Base-by-base conservation (phyloP, 1,284 basidiomycete genomes). In the Cutaneotrichosporon arboriforme region DNA sequence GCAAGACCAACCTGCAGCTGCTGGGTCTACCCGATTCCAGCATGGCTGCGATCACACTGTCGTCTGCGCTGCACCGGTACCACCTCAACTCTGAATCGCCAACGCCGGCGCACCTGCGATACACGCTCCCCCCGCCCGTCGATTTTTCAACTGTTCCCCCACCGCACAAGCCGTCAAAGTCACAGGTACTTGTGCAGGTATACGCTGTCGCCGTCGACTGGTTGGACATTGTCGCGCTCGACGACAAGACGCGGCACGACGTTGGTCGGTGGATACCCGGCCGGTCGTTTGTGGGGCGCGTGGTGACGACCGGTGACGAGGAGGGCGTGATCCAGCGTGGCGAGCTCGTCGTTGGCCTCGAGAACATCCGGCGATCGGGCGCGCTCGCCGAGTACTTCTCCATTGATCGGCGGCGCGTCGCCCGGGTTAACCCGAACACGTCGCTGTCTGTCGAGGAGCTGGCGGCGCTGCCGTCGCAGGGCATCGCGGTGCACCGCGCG, bases 361-460 rank as follows among this genome's bases (percentile, higher is more conserved):
- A 85, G 64, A 86, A 90, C 64, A 77, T 87, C 15, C 89, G 44
- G 36, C 61, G 90, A 87, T 84, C 82, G 60, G 89, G 89, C 45
- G 87, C 86, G 5, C 79, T 92, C 15, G 80, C 87, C 20, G 87
- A 93, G 74, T 92, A 89, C 74, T 80, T 92, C 46, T 77, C 87
- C 20, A 80, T 86, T 14, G 88, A 92, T 66, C 82, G 87, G 33
- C 84, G 85, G 61, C 81, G 86, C n/a, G 71, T 90, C 1, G 81
- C 84, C 58, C 81, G 84, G 9, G 81, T 84, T 13, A 85, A 87
- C 8, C 34, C 59, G 51, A 57, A 61, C 33, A 64, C 68, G 3
- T 43, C 59, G 4, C 62, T 87, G 34, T 80, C 81, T 1, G 69
- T 90, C n/a, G 84, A 87, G 59, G 86, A 91, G 68, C 81, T 90